Evolutionary conservation across 345 rosid genomes (phyloP).

Genomic region (Brassica nigra): DNA sequence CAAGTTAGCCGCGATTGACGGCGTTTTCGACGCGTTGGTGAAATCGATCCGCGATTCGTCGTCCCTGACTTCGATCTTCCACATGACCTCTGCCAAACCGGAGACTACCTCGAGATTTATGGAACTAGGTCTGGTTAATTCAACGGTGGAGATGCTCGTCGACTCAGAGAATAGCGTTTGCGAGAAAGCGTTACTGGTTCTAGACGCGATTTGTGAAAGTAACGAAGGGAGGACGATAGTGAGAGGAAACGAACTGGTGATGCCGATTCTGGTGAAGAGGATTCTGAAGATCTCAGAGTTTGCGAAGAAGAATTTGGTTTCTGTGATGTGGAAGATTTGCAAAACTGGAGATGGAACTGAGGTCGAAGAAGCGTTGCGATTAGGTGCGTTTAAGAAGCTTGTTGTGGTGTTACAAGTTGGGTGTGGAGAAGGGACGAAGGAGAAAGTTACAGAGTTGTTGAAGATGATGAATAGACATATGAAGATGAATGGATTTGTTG

Average conservation of each 20-base stretch:
- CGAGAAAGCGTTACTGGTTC: slow-evolving; percentile 66
- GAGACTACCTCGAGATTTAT: slow-evolving; percentile 41
- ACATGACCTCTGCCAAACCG: slow-evolving; percentile 44
- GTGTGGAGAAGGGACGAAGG: slow-evolving; percentile 66
- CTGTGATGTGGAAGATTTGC: slow-evolving; percentile 66
- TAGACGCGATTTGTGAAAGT: slow-evolving; percentile 51
- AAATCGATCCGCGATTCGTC: slow-evolving; percentile 59
- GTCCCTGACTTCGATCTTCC: slow-evolving; percentile 48
- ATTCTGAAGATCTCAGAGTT: slow-evolving; percentile 58
- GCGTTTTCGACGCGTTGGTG: slow-evolving; percentile 54
- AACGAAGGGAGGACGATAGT: slow-evolving; percentile 52
- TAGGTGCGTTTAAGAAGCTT: slow-evolving; percentile 86
- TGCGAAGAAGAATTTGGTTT: slow-evolving; percentile 65
- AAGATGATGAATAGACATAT: slow-evolving; percentile 68
- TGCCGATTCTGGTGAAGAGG: slow-evolving; percentile 76
- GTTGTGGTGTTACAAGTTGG: slow-evolving; percentile 79
- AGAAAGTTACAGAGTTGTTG: slow-evolving; percentile 65
- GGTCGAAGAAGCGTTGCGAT: slow-evolving; percentile 58
- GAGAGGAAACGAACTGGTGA: slow-evolving; percentile 47
- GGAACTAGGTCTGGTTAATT: slow-evolving; percentile 50
- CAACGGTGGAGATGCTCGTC: slow-evolving; percentile 57
- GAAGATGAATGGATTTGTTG: slow-evolving; percentile 45
- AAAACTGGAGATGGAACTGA: slow-evolving; percentile 47
- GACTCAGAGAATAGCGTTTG: slow-evolving; percentile 59
- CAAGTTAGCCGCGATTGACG: slow-evolving; percentile 50